Percentiles rank a stretch among this genome's conserved stretches.
Conservation (phyloP, 495 filamentous ascomycete genomes). For the Hypomontagnella submonticulosa region DNA sequence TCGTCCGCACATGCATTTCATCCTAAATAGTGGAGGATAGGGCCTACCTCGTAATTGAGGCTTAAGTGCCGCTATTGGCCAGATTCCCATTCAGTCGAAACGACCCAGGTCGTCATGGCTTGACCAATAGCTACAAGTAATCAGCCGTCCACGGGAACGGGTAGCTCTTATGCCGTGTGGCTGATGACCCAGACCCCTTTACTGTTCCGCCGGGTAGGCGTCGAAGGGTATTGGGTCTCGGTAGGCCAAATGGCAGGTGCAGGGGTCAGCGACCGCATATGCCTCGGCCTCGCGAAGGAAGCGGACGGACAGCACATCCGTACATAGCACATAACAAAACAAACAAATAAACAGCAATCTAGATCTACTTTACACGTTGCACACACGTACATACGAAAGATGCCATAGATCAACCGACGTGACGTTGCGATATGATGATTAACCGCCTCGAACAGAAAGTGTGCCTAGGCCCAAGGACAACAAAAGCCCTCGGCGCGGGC, state of each 20-base stretch:
- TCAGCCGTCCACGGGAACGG: conserved; percentile 15
- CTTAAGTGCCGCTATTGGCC: conserved; percentile 29
- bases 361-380: background rate
- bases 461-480: background rate
- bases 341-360: conserved; percentile 28
- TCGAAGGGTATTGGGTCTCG: conserved; percentile 21
- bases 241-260: conserved; percentile 40
- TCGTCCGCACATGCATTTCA: background rate
- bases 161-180: conserved; percentile 36
- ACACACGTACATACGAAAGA: conserved; percentile 32
- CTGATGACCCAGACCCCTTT: conserved; percentile 35
- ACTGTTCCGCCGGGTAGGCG: background rate
- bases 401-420: conserved; percentile 18
- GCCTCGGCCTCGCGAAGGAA: conserved; percentile 24
- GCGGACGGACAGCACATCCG: conserved; percentile 27
- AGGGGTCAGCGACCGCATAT: conserved; percentile 29
- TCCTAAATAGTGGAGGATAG: conserved; percentile 12
- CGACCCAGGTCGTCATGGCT: conserved; percentile 20
- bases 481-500: conserved; percentile 12
- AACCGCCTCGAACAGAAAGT: conserved; percentile 12
- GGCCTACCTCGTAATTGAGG: conserved; percentile 5
- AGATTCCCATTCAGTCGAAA: conserved; percentile 28
- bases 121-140: conserved; percentile 23
- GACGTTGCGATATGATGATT: conserved; percentile 32
- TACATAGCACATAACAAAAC: conserved; percentile 23